Evolutionary conservation across 2,329 filamentous ascomycete species (phyloP), one percentile per base, ranked within the genome.

Genomic region (Aureobasidium zeae): DNA sequence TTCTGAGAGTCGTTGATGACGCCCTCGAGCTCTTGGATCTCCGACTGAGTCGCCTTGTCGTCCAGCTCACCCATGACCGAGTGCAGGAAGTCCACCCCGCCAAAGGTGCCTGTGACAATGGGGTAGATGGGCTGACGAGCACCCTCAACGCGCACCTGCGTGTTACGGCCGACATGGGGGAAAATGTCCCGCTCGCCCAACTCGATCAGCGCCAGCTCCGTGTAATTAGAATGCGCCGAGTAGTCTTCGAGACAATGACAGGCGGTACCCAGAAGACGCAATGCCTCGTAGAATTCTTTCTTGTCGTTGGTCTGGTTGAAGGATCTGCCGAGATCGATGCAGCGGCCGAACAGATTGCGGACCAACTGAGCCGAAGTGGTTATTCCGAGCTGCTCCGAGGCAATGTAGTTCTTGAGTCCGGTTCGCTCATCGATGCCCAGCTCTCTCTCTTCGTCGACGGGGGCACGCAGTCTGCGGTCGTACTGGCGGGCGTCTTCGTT

Each of bases 381-480:
- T 84, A 88, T 95, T 29, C 77, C 74, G 4, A 87, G 86, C 11
- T 67, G 70, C 61, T 96, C 89, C 56, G 95, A 96, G 48, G 89
- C 80, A 53, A 98, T 96, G 63, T 98, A 98, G 61, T 96, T 96
- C 65, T 96, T 98, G 89, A 98, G 94, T n/a, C 88, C 88, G 1
- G 85, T 91, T 15, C 56, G 52, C 3, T 53, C 53, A 49, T 72
- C 69, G 8, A 72, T 54, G 4, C 63, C 63, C 10, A 72, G 56
- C 49, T 72, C 69, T 10, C 22, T 37, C 25, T 61, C 57, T 5
- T 63, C 63, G 13, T 55, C 51, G 7, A 96, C 79, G 0, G 88
- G 88, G 1, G 80, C 83, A 38, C 91, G 81, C 6, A 96, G 76
- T 19, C 91, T 81, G 26, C 73, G 66, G 59, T 96, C 91, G 56